Evolutionary conservation across 495 filamentous ascomycete genomes (phyloP).

Genomic region (Penicillium bovifimosum): DNA sequence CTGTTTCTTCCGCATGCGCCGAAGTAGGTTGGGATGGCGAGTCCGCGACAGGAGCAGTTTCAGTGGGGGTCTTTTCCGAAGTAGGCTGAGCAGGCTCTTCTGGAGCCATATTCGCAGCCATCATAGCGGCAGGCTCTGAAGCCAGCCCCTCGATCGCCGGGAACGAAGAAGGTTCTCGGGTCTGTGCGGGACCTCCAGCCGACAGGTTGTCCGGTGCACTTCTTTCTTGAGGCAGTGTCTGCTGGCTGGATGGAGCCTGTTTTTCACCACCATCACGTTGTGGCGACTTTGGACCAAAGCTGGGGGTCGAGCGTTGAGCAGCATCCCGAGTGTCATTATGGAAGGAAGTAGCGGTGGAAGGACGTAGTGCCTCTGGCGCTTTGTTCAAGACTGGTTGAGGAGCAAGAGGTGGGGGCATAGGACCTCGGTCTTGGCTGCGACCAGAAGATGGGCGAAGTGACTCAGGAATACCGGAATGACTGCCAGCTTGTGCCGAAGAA

Average conservation of each 20-base stretch:
- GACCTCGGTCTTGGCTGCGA: slow-evolving; percentile 22
- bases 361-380: slow-evolving; percentile 25
- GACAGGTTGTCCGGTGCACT: background rate
- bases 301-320: slow-evolving; percentile 20
- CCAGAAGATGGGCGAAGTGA: slow-evolving; percentile 26
- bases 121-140: slow-evolving; percentile 14
- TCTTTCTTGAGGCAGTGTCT: slow-evolving; percentile 12
- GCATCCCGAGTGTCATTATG: slow-evolving; percentile 20
- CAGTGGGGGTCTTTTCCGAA: background rate
- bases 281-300: slow-evolving; percentile 21
- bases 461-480: slow-evolving; percentile 10
- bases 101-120: slow-evolving; percentile 8
- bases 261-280: slow-evolving; percentile 23
- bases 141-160: slow-evolving; percentile 4
- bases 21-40: background rate
- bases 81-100: background rate
- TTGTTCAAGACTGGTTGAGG: slow-evolving; percentile 15
- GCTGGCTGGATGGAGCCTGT: slow-evolving; percentile 9
- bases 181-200: background rate
- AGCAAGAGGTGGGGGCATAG: slow-evolving; percentile 13
- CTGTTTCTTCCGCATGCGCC: slow-evolving; percentile 40
- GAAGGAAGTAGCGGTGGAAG: slow-evolving; percentile 26
- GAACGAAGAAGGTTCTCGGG: background rate
- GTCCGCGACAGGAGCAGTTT: background rate
- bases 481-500: slow-evolving; percentile 12